These are phyloP conservation scores for Xylogone sp. DNA, from an alignment of 2,329 filamentous ascomycete genomes.

Conservation along the genomic window DNA sequence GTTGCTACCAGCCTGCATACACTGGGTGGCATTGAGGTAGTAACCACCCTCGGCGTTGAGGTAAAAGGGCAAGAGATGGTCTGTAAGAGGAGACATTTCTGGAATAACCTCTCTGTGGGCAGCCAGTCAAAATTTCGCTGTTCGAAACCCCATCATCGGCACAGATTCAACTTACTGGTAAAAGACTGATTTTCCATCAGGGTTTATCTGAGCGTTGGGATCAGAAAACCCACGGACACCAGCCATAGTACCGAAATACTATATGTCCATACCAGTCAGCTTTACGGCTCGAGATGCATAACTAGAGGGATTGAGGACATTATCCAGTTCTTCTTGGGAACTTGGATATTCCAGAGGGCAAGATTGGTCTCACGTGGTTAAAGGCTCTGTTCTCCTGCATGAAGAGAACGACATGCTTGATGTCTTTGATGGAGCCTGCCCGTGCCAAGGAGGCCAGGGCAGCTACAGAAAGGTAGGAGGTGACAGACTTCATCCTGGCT, in stretches of 20 bases:
- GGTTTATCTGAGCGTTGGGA: conserved; percentile 47
- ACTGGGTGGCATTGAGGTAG: conserved; percentile 47
- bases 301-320: too few species aligned
- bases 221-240: conserved; percentile 51
- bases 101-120: conserved; percentile 33
- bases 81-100: conserved; percentile 34
- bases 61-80: conserved; percentile 46
- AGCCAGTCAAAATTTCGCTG: too few species aligned
- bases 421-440: conserved; percentile 42
- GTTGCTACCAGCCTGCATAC: conserved; percentile 46
- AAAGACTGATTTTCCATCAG: conserved; percentile 40
- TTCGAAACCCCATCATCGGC: too few species aligned
- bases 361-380: conserved; percentile 27
- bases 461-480: not conserved
- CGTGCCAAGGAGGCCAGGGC: not conserved
- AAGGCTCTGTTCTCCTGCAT: conserved; percentile 46
- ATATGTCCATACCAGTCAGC: not conserved
- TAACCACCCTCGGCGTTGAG: conserved; percentile 49
- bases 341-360: not conserved
- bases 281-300: not conserved
- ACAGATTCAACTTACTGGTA: conserved; percentile 36
- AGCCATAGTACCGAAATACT: conserved; percentile 51
- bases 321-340: too few species aligned
- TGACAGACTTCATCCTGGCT: not conserved
- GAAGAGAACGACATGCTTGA: conserved; percentile 54